These are phyloP conservation scores for Adansonia grandidieri DNA, from an alignment of 441 rosid genomes.

Conservation along the genomic window DNA sequence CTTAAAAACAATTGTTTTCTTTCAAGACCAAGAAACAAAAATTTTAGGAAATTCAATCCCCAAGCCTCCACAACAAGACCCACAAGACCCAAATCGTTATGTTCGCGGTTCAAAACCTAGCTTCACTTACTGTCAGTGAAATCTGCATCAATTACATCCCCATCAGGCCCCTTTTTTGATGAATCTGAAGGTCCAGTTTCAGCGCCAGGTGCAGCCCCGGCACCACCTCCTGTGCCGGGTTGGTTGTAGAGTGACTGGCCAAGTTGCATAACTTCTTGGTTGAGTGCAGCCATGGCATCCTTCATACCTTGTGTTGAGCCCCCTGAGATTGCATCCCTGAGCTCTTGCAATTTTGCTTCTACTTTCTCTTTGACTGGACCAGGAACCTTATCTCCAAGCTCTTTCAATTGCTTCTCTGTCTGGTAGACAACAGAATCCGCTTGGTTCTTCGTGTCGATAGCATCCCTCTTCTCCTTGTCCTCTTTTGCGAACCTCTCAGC, in stretches of 20 bases:
- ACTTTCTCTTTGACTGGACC: conserved; percentile 80
- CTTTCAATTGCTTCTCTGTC: conserved; percentile 90
- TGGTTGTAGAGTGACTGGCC: conserved; percentile 92
- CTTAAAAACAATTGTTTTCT: conserved; percentile 11
- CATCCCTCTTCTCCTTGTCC: conserved; percentile 91
- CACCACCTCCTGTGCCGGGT: conserved; percentile 51
- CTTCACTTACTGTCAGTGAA: conserved; percentile 79
- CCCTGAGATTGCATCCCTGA: conserved; percentile 66
- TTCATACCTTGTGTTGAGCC: conserved; percentile 73
- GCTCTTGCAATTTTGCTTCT: conserved; percentile 76
- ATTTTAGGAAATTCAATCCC: conserved; percentile 8
- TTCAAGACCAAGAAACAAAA: conserved; percentile 15
- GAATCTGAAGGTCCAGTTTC: conserved; percentile 64
- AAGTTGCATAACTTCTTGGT: conserved; percentile 90
- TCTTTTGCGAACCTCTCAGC: conserved; percentile 82
- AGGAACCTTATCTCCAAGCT: conserved; percentile 83
- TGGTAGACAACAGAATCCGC: conserved; percentile 85
- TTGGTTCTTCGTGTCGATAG: conserved; percentile 94
- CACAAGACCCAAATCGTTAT: background rate
- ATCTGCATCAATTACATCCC: conserved; percentile 90
- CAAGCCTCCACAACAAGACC: background rate
- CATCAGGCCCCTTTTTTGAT: conserved; percentile 65
- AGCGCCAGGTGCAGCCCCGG: conserved; percentile 45
- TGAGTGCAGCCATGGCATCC: conserved; percentile 83
- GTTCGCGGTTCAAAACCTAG: background rate